Base-by-base conservation (phyloP, 768 basidiomycete genomes). In the Leccinellum luteum region DNA sequence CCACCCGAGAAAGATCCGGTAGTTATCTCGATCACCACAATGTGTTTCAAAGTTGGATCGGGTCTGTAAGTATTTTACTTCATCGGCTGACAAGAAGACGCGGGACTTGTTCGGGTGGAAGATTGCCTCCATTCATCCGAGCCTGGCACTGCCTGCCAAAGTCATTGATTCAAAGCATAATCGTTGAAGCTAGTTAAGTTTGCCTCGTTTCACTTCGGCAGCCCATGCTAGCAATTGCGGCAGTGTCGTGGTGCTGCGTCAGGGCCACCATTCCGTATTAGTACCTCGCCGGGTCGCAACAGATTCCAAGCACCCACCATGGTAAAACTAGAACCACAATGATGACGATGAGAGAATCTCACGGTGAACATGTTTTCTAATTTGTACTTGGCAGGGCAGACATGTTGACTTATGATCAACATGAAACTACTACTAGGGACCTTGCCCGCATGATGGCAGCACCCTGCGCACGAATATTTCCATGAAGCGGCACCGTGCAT, bases 31-130 rank as follows among this genome's bases (percentile, higher is more conserved):
- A 52, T 43, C 38, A 28, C 31, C 43, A 25, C 9, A 38, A 47
- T 59, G 23, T 28, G 34, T 48, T 49, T 52, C 52, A 51, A 43
- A 17, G 49, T 52, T 50, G 51, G 34, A 59, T 53, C 47, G 27
- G 25, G 43, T 52, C 49, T 49, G 43, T 49, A 25, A 41, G 38
- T 41, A 43, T 56, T 60, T 62, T 52, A 62, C 63, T 51, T 51
- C 52, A 60, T 64, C 43, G 25, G 50, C 27, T 34, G 52, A 45
- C 44, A 54, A 32, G 54, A 31, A 30, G 25, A 47, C 62, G 35
- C 31, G 50, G 51, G 41, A 48, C 48, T 59, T 52, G 53, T 41
- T 32, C 35, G 48, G 28, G 60, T 63, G 54, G 55, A 55, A 58
- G 53, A 23, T 48, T 21, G 43, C 17, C 56, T 38, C 50, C 32